Percentiles rank a stretch among this genome's conserved stretches.
Evolutionary conservation across 768 basidiomycete genomes (phyloP).

Genomic region (Kwoniella botswanensis): DNA sequence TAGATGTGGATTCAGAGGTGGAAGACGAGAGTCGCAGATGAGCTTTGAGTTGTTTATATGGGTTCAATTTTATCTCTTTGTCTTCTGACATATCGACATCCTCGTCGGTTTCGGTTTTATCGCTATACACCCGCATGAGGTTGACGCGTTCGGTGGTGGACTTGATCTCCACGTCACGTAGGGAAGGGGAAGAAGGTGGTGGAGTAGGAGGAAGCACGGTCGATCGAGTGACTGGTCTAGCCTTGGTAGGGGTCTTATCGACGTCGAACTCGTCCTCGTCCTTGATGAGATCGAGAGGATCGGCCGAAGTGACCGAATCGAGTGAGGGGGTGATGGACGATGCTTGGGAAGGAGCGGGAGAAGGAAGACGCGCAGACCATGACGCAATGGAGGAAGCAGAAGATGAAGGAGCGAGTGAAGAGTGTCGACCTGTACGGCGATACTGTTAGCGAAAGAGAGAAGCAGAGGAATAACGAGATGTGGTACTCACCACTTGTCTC

Average conservation of each 20-base stretch:
- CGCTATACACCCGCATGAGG: constrained; percentile 42
- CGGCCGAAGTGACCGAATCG: constrained; percentile 32
- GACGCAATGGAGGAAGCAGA: constrained; percentile 29
- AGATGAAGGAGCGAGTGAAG: constrained; percentile 39
- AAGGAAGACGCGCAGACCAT: constrained; percentile 29
- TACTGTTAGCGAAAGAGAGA: constrained; percentile 2
- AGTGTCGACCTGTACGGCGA: constrained; percentile 21
- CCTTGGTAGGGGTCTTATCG: constrained; percentile 47
- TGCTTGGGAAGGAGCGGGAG: constrained; percentile 44
- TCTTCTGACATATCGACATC: constrained; percentile 13
- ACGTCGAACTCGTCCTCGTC: constrained; percentile 37
- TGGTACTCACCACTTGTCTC: constrained; percentile 42
- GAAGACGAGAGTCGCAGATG: constrained; percentile 48
- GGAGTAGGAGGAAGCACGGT: constrained; percentile 39
- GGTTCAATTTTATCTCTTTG: constrained; percentile 33
- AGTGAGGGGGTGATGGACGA: constrained; percentile 26
- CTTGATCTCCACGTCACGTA: constrained; percentile 30
- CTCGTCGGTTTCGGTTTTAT: constrained; percentile 12
- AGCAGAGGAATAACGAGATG: too few species aligned
- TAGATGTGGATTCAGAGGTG: constrained; percentile 12
- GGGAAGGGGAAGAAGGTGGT: constrained; percentile 38
- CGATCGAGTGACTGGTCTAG: constrained; percentile 18
- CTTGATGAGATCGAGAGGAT: constrained; percentile 30
- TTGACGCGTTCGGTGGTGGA: constrained; percentile 33
- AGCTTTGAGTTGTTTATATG: constrained; percentile 55